Base-by-base conservation (phyloP, 495 filamentous ascomycete species). In the Apodospora peruviana region DNA sequence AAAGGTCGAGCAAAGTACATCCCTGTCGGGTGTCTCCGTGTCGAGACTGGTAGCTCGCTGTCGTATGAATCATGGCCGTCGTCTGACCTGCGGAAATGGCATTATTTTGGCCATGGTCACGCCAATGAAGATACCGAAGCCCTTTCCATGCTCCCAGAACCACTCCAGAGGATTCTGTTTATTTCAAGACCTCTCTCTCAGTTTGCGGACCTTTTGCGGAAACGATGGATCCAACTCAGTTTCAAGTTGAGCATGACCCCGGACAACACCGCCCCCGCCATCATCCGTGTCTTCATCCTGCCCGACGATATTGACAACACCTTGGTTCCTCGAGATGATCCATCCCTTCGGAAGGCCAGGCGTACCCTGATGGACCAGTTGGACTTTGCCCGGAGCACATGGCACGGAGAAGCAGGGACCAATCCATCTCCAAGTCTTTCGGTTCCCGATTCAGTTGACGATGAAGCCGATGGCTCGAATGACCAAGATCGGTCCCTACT, bases 271-370 rank as follows among this genome's bases (percentile, higher is more conserved):
- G 5, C 59, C 5, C 45, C 38, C 2, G 65, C 57, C 23, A 60
- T 71, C 36, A 56, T 84, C 11, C 77, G 81, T 21, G 65, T 93
- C 1, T 88, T 83, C 52, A 57, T 88, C 9, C 72, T 90, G 9
- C 82, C 86, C 10, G 78, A 84, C 39, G 81, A 90, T 69, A 70
- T 85, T 5, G 73, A 77, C 14, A 74, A 82, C 34, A 56, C 61
- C 18, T 48, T 57, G 14, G 64, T 82, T n/a, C 61, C 67, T 7
- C 69, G 78, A 1, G 58, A 66, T 2, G 67, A 76, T 43, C 37
- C 53, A 8, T 48, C 52, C 16, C 51, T 81, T 1, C 67, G 71
- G 34, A 74, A 68, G 35, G 60, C 68, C n/a, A 64, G 82, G 5
- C 65, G 69, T 29, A 40, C 45, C 1, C 59, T 90, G 3, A 68